Evolutionary conservation across 495 filamentous ascomycete species (phyloP).

Genomic region (Podospora didyma): DNA sequence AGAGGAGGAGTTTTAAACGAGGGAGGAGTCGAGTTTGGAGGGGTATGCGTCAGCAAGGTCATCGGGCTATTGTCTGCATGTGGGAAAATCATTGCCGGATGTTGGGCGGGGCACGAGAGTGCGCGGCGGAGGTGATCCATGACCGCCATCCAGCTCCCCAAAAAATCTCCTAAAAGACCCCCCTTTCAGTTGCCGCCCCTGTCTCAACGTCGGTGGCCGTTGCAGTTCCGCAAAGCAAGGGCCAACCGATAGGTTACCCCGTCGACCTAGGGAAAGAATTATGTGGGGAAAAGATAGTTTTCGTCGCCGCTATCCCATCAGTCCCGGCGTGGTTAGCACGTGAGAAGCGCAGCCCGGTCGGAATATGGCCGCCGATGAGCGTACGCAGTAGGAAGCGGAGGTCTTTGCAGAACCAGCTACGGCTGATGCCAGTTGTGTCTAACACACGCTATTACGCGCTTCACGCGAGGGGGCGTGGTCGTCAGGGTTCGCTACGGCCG

Average conservation of each 20-base stretch:
- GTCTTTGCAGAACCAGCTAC: background rate
- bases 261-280: background rate
- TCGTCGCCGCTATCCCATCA: background rate
- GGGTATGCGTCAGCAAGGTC: background rate
- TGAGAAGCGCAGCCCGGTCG: background rate
- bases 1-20: slow-evolving; percentile 3
- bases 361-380: background rate
- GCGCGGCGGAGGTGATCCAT: background rate
- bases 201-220: background rate
- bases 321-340: background rate
- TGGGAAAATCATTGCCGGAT: background rate
- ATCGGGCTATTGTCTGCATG: background rate
- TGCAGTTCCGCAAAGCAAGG: background rate
- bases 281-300: background rate
- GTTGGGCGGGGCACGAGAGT: background rate
- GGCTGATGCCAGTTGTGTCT: background rate
- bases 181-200: background rate
- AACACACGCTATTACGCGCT: background rate
- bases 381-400: background rate
- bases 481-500: background rate
- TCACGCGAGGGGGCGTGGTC: background rate
- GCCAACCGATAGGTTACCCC: background rate
- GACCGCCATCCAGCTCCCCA: background rate
- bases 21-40: background rate
- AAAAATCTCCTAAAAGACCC: background rate